phyloP scores from a whole-genome alignment of 2,329 filamentous ascomycete species.

The Beauveria rudraprayagi region DNA sequence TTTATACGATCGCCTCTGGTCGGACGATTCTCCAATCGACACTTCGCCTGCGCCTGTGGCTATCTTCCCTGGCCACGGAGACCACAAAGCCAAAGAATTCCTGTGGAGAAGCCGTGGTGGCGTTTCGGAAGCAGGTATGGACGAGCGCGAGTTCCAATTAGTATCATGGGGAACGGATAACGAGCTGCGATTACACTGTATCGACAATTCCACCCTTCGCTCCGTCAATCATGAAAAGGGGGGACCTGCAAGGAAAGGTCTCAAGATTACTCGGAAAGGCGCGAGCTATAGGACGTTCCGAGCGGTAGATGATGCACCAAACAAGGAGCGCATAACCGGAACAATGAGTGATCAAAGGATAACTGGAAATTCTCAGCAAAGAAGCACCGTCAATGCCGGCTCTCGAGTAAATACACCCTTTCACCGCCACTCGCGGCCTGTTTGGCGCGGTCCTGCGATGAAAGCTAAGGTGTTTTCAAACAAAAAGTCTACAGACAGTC shows the following conservation, averaged over 20 bases:
- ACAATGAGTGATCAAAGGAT: constrained; percentile 56
- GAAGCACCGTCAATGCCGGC: constrained; percentile 36
- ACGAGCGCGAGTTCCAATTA: constrained; percentile 83
- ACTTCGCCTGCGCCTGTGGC: constrained; percentile 41
- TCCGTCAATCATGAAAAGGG: constrained; percentile 69
- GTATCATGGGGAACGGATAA: constrained; percentile 90
- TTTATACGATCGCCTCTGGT: constrained; percentile 63
- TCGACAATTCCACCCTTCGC: constrained; percentile 56
- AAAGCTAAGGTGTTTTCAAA: constrained; percentile 41
- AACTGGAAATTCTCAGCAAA: constrained; percentile 32
- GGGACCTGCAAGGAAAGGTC: constrained; percentile 50
- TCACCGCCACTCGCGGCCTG: constrained; percentile 25
- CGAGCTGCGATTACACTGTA: constrained; percentile 68
- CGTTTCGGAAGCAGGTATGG: constrained; percentile 58
- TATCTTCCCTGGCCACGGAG: constrained; percentile 53
- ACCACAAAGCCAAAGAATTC: constrained; percentile 78
- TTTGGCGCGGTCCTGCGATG: constrained; percentile 52
- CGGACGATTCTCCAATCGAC: constrained; percentile 35
- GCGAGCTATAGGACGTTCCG: constrained; percentile 81
- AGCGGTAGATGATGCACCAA: constrained; percentile 53
- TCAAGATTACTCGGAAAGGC: constrained; percentile 73
- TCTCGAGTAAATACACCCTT: constrained; percentile 29
- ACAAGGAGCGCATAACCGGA: constrained; percentile 48
- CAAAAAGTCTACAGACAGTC: constrained; percentile 37
- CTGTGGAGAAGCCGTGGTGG: constrained; percentile 74